Conservation (phyloP, 768 basidiomycete genomes). For the Russula earlei region DNA sequence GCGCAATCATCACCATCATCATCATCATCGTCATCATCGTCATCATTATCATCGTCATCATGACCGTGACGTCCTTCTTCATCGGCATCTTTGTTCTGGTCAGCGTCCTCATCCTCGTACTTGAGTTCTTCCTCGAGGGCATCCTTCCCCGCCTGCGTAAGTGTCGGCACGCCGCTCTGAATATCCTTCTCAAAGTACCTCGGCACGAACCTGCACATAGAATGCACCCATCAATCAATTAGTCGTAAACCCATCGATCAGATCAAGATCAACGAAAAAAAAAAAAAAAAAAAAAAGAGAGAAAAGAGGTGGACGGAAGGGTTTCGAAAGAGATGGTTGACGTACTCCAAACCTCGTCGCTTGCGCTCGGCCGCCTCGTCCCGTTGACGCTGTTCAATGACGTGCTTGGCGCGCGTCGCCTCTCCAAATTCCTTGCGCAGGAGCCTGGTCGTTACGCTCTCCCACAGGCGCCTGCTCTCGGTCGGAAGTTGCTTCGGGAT, state of each 20-base stretch:
- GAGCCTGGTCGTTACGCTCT: constrained; percentile 64
- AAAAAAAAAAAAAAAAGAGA: neutral
- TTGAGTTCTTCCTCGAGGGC: constrained; percentile 68
- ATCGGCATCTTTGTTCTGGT: neutral
- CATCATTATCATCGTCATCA: constrained; percentile 7
- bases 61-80: neutral
- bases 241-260: neutral
- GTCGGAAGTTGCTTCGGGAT: constrained; percentile 64
- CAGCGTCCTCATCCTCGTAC: constrained; percentile 21
- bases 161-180: constrained; percentile 51
- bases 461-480: constrained; percentile 88
- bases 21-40: neutral
- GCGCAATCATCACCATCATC: neutral
- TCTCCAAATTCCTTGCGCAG: constrained; percentile 80
- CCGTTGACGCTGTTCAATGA: constrained; percentile 88
- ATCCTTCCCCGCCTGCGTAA: constrained; percentile 60
- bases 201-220: constrained; percentile 51
- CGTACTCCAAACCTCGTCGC: constrained; percentile 68
- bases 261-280: neutral
- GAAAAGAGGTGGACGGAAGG: neutral
- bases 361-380: constrained; percentile 85
- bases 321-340: constrained; percentile 20
- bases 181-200: constrained; percentile 66
- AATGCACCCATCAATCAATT: neutral
- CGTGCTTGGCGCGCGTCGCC: constrained; percentile 85